These are phyloP conservation scores for Castanea mollissima DNA, from an alignment of 306 rosid genomes.

Conservation along the genomic window DNA sequence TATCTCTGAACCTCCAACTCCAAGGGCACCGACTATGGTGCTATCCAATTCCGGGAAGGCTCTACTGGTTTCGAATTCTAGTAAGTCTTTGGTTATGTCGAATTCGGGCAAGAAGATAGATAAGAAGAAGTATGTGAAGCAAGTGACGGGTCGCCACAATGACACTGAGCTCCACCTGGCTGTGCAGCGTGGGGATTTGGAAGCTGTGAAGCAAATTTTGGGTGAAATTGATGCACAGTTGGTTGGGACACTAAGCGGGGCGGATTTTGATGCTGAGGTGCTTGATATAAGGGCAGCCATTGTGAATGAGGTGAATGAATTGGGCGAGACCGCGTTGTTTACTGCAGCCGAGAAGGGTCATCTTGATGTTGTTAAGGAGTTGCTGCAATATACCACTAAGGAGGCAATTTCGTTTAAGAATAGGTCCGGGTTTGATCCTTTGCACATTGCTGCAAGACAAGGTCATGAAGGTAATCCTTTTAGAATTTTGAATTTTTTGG, in stretches of 20 bases:
- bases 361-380: conserved; percentile 53
- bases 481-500: neutral
- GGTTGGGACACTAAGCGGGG: conserved; percentile 51
- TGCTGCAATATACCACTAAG: conserved; percentile 46
- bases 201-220: conserved; percentile 41
- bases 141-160: conserved; percentile 80
- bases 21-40: conserved; percentile 45
- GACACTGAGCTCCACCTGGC: conserved; percentile 90
- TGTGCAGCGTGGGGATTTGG: conserved; percentile 56
- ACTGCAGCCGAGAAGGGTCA: conserved; percentile 71
- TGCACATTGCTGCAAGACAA: conserved; percentile 78
- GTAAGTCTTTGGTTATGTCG: conserved; percentile 51
- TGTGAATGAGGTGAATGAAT: conserved; percentile 75
- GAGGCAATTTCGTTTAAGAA: conserved; percentile 61
- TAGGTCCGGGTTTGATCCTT: conserved; percentile 57
- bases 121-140: conserved; percentile 72
- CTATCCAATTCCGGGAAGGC: conserved; percentile 61
- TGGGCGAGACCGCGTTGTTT: conserved; percentile 79
- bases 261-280: conserved; percentile 73
- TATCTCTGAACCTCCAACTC: conserved; percentile 46
- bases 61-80: conserved; percentile 53
- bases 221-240: conserved; percentile 66
- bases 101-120: conserved; percentile 62
- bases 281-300: conserved; percentile 60
- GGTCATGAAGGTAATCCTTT: conserved; percentile 64